Evolutionary conservation across 352 stramenopile genomes (phyloP).

Genomic region (Phytophthora boehmeriae): DNA sequence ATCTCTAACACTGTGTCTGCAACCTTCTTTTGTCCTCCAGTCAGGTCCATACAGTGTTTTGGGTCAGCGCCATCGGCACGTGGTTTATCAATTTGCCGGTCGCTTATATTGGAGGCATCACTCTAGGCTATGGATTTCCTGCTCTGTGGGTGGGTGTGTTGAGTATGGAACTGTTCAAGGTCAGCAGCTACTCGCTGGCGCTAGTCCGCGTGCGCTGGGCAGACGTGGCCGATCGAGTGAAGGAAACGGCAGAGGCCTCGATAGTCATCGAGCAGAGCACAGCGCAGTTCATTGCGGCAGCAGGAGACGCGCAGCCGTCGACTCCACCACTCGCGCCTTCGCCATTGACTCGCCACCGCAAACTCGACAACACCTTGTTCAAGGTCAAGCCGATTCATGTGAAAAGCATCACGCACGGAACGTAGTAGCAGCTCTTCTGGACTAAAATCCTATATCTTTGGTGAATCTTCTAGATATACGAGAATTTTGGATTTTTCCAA

Average conservation of each 20-base stretch:
- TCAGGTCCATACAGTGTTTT: slow-evolving; percentile 68
- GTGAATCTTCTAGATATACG: too few species aligned
- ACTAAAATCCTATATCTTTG: too few species aligned
- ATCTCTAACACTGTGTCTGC: slow-evolving; percentile 3
- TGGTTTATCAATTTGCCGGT: slow-evolving; percentile 74
- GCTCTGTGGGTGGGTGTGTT: slow-evolving; percentile 69
- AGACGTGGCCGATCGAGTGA: slow-evolving; percentile 49
- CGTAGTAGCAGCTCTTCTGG: too few species aligned
- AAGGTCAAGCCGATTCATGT: neutral
- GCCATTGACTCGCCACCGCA: neutral
- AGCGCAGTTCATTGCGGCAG: slow-evolving; percentile 67
- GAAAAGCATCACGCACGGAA: slow-evolving; percentile 6
- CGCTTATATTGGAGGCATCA: slow-evolving; percentile 54
- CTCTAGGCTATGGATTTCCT: slow-evolving; percentile 58
- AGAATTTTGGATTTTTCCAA: too few species aligned
- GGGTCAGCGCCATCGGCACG: slow-evolving; percentile 63
- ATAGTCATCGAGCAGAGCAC: slow-evolving; percentile 53
- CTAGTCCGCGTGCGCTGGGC: slow-evolving; percentile 55
- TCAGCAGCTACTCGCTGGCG: slow-evolving; percentile 48
- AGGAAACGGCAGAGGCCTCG: slow-evolving; percentile 50
- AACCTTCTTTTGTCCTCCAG: slow-evolving; percentile 25
- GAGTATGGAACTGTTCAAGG: slow-evolving; percentile 74
- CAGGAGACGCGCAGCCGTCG: slow-evolving; percentile 62
- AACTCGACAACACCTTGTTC: neutral
- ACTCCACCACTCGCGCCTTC: slow-evolving; percentile 28